Base-by-base conservation (phyloP, 257 asterid species). In the Lithospermum erythrorhizon region DNA sequence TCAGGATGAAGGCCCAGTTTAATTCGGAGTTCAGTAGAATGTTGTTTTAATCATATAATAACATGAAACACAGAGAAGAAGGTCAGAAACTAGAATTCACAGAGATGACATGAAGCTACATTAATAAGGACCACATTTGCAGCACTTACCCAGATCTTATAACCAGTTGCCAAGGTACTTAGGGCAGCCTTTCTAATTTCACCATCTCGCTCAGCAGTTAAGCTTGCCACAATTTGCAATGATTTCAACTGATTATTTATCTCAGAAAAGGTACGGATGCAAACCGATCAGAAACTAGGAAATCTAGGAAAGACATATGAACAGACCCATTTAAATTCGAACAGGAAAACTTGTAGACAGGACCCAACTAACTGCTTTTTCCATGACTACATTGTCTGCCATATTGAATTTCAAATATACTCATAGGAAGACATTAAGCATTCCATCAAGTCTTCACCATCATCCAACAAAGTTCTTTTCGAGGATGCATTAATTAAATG, bases 141-240 rank as follows among this genome's bases (percentile, higher is more conserved):
- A 68, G 61, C 75, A 75, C 96, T 74, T 72, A 93, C 99, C 99
- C 68, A 93, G 87, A 93, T 82, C 84, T 93, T 93, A 65, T 86
- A 93, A 69, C 96, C 99, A 48, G 76, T 93, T 35, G 99, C 97
- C 75, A 89, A 68, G 65, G 99, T 74, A 75, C 84, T 93, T 63
- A 93, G 74, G 55, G 97, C 99, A 73, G 97, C 95, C 67, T 93
- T 93, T 65, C 99, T 76, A 64, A 87, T 73, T 59, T 93, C 99
- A 69, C 99, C 99, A 67, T 93, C 99, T 70, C 99, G 87, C 69
- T 93, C 99, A 58, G 95, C 89, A 62, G 97, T 89, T 78, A 93
- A 83, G 74, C 94, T 87, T 58, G 99, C 97, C 25, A 93, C 99
- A 53, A 85, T 75, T 87, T 93, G 97, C 94, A 93, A 82, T 67